Conservation (phyloP, 176 grass and related monocot species). For the Thinopyrum elongatum region DNA sequence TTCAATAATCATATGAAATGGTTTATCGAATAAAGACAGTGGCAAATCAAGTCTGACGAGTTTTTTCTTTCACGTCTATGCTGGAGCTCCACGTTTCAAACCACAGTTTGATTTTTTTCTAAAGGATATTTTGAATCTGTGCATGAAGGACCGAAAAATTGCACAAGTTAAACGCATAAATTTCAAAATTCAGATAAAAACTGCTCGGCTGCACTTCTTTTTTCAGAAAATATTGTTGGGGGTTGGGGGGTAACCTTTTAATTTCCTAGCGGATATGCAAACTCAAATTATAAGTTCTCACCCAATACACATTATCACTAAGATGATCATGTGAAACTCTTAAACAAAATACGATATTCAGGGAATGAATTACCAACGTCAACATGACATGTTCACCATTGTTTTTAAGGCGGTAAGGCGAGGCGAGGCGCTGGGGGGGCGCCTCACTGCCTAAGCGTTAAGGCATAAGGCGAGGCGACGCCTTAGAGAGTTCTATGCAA, state of each 20-base stretch:
- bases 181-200: background rate
- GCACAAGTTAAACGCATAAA: background rate
- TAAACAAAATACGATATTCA: background rate
- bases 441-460: too few relatives aligned
- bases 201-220: background rate
- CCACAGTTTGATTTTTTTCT: conserved; percentile 5
- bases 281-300: conserved; percentile 4
- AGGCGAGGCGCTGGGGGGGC: too few relatives aligned
- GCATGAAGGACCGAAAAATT: background rate
- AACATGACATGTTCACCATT: background rate
- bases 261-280: conserved; percentile 6
- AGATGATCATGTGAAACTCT: background rate
- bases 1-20: conserved; percentile 10
- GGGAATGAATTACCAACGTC: background rate
- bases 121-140: background rate
- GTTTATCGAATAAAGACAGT: background rate
- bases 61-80: background rate
- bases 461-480: too few relatives aligned
- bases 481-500: too few relatives aligned
- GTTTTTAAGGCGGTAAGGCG: too few relatives aligned
- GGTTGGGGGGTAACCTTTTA: background rate
- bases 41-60: background rate
- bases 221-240: background rate
- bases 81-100: background rate
- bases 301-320: background rate